A percentile compares a stretch with the other conserved stretches of the same genome.
These are phyloP conservation scores for Xanthoceras sorbifolium DNA, from an alignment of 345 rosid species.

Conservation along the genomic window DNA sequence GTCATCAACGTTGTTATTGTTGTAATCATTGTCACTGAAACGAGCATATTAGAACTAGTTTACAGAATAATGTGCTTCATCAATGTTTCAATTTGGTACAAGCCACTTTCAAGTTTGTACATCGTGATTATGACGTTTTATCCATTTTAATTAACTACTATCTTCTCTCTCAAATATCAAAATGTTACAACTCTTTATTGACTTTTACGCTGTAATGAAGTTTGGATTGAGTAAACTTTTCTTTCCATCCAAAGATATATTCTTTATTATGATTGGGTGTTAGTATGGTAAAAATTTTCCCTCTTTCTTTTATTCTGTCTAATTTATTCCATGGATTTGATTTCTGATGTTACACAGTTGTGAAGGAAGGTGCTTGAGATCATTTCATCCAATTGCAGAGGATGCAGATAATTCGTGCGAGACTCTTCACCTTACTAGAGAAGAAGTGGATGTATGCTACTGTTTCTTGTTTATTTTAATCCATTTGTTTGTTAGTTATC, in stretches of 20 bases:
- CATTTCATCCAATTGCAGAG: conserved; percentile 75
- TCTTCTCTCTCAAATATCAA: neutral
- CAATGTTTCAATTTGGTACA: neutral
- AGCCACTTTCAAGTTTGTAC: neutral
- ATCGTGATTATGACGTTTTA: neutral
- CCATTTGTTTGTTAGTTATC: conserved; percentile 15
- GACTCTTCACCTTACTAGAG: conserved; percentile 61
- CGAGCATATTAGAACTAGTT: neutral
- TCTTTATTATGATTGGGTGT: neutral
- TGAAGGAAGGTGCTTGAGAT: conserved; percentile 90
- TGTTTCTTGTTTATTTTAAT: conserved; percentile 12
- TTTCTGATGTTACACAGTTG: conserved; percentile 52
- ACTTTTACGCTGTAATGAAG: conserved; percentile 13
- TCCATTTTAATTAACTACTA: neutral
- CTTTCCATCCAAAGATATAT: neutral
- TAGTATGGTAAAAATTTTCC: neutral
- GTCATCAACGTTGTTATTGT: neutral
- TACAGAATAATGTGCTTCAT: neutral
- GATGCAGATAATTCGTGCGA: conserved; percentile 69
- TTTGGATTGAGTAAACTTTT: neutral
- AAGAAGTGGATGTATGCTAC: conserved; percentile 64
- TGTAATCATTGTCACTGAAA: neutral
- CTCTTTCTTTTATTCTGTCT: conserved; percentile 1
- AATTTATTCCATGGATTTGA: conserved; percentile 23
- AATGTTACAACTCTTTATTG: neutral